A percentile compares a stretch with the other conserved stretches of the same genome.
Evolutionary conservation across 2,329 filamentous ascomycete species (phyloP).

Genomic region (Sphaerulina vaccinii): DNA sequence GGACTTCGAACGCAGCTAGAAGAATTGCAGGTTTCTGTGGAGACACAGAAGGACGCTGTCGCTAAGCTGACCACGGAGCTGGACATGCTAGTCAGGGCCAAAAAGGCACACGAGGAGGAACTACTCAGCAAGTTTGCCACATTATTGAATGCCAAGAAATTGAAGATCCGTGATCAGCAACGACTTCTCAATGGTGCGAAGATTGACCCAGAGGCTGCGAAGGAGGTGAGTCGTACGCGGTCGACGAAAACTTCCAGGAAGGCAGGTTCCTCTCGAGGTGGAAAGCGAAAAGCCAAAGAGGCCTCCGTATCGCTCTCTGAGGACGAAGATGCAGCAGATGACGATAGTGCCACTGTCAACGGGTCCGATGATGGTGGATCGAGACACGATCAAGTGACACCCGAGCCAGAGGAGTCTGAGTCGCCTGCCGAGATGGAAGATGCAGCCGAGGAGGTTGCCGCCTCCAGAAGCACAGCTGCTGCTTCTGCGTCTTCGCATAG

Average conservation of each 20-base stretch:
- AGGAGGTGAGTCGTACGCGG: conserved; percentile 23
- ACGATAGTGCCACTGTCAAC: conserved; percentile 35
- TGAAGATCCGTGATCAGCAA: conserved; percentile 74
- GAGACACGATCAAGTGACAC: conserved; percentile 16
- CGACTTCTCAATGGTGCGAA: conserved; percentile 59
- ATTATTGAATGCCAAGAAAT: conserved; percentile 75
- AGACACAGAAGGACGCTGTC: conserved; percentile 56
- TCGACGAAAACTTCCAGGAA: conserved; percentile 17
- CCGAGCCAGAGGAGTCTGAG: conserved; percentile 13
- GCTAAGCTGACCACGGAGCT: conserved; percentile 61
- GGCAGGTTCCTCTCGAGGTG: conserved; percentile 31
- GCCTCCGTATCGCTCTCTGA: conserved; percentile 28
- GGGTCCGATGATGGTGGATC: conserved; percentile 27
- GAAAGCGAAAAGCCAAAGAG: conserved; percentile 38
- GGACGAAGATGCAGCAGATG: conserved; percentile 37
- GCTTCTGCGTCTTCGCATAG: conserved; percentile 3
- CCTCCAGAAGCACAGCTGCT: neutral
- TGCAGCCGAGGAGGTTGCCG: conserved; percentile 18
- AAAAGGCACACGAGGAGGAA: conserved; percentile 64
- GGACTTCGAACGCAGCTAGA: conserved; percentile 40
- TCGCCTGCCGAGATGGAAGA: conserved; percentile 7
- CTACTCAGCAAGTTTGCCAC: conserved; percentile 68
- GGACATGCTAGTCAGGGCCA: conserved; percentile 64
- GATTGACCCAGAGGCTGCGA: conserved; percentile 58
- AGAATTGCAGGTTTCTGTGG: conserved; percentile 36